Conservation (phyloP, 2,329 filamentous ascomycete species). For the Hypoxylon sp. region DNA sequence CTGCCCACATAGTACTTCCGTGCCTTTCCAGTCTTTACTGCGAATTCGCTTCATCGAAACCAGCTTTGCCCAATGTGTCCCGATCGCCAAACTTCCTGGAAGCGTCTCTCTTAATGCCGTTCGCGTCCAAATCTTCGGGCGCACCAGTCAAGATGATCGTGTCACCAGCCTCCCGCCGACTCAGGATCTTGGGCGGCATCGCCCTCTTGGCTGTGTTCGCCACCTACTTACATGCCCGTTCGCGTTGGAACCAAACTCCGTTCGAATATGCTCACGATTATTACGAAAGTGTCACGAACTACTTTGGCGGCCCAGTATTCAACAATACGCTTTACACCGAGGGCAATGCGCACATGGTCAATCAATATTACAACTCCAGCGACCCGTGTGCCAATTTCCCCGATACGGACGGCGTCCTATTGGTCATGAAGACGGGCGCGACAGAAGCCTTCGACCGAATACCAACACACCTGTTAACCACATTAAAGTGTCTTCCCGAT, state of each 20-base stretch:
- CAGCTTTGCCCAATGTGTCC: slow-evolving; percentile 27
- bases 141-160: slow-evolving; percentile 46
- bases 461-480: slow-evolving; percentile 67
- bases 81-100: slow-evolving; percentile 6
- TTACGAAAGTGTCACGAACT: slow-evolving; percentile 48
- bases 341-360: slow-evolving; percentile 52
- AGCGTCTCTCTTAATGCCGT: slow-evolving; percentile 27
- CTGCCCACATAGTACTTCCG: slow-evolving; percentile 1
- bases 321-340: slow-evolving; percentile 57
- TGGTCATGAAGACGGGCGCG: slow-evolving; percentile 71
- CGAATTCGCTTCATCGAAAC: not conserved
- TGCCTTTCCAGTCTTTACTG: slow-evolving; percentile 1
- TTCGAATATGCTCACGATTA: slow-evolving; percentile 50
- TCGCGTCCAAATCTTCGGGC: not conserved
- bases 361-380: slow-evolving; percentile 55
- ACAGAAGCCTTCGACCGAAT: slow-evolving; percentile 67
- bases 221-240: slow-evolving; percentile 47
- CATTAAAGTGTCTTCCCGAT: slow-evolving; percentile 66
- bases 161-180: slow-evolving; percentile 49
- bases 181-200: slow-evolving; percentile 48
- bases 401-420: slow-evolving; percentile 58
- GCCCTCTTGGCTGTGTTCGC: slow-evolving; percentile 43
- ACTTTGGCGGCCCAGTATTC: slow-evolving; percentile 50
- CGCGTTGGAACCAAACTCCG: slow-evolving; percentile 45
- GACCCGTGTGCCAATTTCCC: slow-evolving; percentile 58